Percentiles rank a stretch among this genome's conserved stretches.
Conservation (phyloP, 1,284 basidiomycete genomes). For the Ustilago cynodontis region DNA sequence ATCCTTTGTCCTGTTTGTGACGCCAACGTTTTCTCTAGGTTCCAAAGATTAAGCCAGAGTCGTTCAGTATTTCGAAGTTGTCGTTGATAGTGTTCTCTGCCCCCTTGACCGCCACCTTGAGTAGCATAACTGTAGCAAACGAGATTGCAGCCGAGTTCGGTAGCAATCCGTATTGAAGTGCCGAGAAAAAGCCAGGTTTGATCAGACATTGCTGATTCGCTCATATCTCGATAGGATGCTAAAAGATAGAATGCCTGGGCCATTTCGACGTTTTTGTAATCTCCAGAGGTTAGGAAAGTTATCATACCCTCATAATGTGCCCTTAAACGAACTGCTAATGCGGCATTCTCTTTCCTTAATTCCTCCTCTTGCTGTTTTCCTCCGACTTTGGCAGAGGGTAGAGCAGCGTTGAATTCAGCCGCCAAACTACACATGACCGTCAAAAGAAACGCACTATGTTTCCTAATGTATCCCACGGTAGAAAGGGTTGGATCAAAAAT, state of each 20-base stretch:
- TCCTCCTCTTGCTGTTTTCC: not conserved
- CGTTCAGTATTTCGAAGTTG: conserved; percentile 53
- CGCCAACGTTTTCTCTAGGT: conserved; percentile 50
- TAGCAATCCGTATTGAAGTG: conserved; percentile 48
- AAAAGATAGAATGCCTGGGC: conserved; percentile 51
- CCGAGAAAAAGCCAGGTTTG: conserved; percentile 48
- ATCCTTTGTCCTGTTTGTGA: conserved; percentile 52
- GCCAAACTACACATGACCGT: conserved; percentile 43
- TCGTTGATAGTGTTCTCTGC: conserved; percentile 40
- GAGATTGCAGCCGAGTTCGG: conserved; percentile 52
- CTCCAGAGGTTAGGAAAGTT: conserved; percentile 29
- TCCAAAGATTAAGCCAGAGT: conserved; percentile 54
- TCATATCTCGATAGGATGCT: conserved; percentile 35
- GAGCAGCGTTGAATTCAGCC: conserved; percentile 30
- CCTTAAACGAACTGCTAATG: conserved; percentile 13
- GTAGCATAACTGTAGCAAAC: conserved; percentile 35
- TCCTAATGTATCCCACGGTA: conserved; percentile 47
- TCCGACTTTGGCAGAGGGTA: not conserved
- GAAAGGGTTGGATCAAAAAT: conserved; percentile 53
- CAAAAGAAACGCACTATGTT: conserved; percentile 46
- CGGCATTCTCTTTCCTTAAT: conserved; percentile 5
- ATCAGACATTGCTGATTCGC: conserved; percentile 40
- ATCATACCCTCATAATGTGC: conserved; percentile 40
- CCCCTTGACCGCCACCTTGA: not conserved
- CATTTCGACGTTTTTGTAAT: conserved; percentile 55